Conservation (phyloP, 768 basidiomycete genomes). For the Saitozyma podzolica region DNA sequence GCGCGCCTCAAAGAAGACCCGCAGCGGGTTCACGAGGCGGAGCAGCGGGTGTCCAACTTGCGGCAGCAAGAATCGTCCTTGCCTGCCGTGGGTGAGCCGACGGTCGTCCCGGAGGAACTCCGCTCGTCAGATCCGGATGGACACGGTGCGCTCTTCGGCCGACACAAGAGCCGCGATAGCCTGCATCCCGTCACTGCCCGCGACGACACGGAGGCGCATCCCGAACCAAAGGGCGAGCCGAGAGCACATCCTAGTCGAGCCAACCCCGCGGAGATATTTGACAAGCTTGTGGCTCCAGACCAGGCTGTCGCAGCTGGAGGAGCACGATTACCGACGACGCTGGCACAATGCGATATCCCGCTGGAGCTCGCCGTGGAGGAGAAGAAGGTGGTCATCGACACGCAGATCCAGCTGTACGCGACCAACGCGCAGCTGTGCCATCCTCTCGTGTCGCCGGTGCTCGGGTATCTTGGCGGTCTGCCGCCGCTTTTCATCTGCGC, state of each 20-base stretch:
- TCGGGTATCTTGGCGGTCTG: constrained; percentile 81
- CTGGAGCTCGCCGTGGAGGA: constrained; percentile 50
- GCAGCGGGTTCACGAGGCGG: background rate
- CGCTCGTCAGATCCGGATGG: background rate
- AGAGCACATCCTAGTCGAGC: constrained; percentile 30
- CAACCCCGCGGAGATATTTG: constrained; percentile 38
- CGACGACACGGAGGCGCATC: constrained; percentile 31
- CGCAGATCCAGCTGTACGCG: constrained; percentile 83
- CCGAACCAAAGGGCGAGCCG: constrained; percentile 34
- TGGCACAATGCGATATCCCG: constrained; percentile 37
- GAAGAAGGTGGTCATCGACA: constrained; percentile 51
- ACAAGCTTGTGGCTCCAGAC: constrained; percentile 8
- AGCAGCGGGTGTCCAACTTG: background rate
- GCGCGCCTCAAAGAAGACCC: background rate
- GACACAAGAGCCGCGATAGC: constrained; percentile 3
- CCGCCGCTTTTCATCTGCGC: constrained; percentile 82
- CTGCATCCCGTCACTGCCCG: constrained; percentile 37
- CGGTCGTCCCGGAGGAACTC: background rate
- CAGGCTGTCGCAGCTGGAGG: background rate
- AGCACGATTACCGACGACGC: constrained; percentile 15
- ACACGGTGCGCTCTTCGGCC: background rate
- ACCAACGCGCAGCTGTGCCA: constrained; percentile 65
- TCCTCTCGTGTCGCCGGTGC: constrained; percentile 67
- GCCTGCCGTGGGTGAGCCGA: background rate
- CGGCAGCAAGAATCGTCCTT: background rate